Evolutionary conservation across 2,329 filamentous ascomycete genomes (phyloP).

Genomic region (Monosporascus sp.): DNA sequence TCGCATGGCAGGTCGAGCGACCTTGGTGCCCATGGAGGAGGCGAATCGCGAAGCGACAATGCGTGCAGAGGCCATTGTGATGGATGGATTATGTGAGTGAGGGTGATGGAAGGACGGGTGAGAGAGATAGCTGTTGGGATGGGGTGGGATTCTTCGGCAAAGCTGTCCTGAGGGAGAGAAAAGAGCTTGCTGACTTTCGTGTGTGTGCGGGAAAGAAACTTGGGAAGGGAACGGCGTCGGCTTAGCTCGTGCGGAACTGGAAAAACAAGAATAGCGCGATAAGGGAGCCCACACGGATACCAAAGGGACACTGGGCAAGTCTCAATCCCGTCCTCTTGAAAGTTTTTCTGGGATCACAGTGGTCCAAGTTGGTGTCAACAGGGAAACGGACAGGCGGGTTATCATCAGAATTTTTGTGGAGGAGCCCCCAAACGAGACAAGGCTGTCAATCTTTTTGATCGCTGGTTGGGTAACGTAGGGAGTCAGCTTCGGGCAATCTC

Average conservation of each 20-base stretch:
- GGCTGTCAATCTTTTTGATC: constrained; percentile 18
- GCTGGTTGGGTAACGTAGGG: background rate
- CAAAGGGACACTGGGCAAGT: background rate
- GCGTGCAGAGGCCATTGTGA: constrained; percentile 76
- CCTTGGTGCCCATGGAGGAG: constrained; percentile 71
- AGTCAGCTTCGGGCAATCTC: background rate
- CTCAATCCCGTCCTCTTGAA: background rate
- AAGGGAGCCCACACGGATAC: constrained; percentile 9
- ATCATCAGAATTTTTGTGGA: constrained; percentile 21
- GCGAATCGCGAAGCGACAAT: constrained; percentile 74
- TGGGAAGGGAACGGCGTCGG: constrained; percentile 2
- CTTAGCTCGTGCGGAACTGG: constrained; percentile 1
- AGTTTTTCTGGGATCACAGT: too few species aligned
- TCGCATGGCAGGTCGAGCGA: constrained; percentile 69
- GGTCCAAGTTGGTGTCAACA: too few species aligned
- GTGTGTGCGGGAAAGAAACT: constrained; percentile 18
- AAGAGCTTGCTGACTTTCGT: constrained; percentile 21
- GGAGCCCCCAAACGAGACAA: constrained; percentile 28
- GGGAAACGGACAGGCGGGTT: too few species aligned
- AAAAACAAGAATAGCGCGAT: constrained; percentile 14
- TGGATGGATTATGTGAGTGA: constrained; percentile 33
- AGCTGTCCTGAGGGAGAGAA: constrained; percentile 18
- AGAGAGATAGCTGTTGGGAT: constrained; percentile 27
- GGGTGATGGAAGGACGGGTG: constrained; percentile 37
- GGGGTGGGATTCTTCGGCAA: constrained; percentile 16